These are phyloP conservation scores for Colletotrichum incanum DNA, from an alignment of 2,329 filamentous ascomycete genomes.

Conservation along the genomic window DNA sequence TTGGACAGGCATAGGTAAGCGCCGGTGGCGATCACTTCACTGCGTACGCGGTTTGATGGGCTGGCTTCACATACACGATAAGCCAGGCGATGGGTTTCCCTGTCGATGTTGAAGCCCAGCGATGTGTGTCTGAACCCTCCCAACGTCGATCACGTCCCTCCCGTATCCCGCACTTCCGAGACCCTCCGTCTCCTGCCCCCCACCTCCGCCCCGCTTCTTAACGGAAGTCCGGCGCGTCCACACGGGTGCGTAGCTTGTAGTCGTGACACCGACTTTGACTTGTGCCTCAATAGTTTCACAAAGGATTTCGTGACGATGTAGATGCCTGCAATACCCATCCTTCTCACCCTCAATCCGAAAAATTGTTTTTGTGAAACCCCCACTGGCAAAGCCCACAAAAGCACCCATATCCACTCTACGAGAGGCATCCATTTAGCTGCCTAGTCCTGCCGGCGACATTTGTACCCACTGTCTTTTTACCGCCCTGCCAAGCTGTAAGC, in stretches of 20 bases:
- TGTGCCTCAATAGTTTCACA: background rate
- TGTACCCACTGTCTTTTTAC: background rate
- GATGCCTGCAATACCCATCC: background rate
- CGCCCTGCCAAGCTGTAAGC: background rate
- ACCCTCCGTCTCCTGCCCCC: constrained; percentile 1
- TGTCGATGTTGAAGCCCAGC: background rate
- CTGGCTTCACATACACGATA: background rate
- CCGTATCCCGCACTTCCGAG: constrained; percentile 4
- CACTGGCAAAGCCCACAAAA: background rate
- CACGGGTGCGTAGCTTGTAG: background rate
- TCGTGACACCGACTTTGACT: no score
- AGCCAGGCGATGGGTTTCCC: background rate
- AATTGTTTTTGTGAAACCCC: background rate
- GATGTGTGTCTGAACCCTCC: background rate
- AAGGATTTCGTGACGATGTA: background rate
- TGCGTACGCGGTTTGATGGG: background rate
- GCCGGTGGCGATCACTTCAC: background rate
- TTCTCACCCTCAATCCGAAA: background rate
- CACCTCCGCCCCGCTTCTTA: constrained; percentile 6
- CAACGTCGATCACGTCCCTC: background rate
- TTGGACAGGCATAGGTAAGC: background rate
- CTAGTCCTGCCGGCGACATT: background rate
- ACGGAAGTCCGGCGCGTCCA: constrained; percentile 13
- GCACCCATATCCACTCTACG: no score
- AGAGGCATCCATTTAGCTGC: background rate